Evolutionary conservation across 2,329 filamentous ascomycete species (phyloP).

Genomic region (Exophiala aquamarina): DNA sequence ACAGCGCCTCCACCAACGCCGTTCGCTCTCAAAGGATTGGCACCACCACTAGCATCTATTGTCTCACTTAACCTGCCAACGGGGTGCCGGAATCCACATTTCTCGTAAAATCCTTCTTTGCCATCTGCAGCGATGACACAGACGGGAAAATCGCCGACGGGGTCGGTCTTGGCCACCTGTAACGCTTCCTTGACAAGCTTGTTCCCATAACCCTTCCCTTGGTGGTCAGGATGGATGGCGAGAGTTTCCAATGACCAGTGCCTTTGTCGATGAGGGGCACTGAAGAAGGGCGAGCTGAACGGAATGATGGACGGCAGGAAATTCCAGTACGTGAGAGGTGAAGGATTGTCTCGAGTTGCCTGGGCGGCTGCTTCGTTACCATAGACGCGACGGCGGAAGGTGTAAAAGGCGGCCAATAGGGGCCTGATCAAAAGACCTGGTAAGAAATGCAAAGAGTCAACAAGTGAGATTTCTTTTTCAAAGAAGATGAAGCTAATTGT

Average conservation of each 20-base stretch:
- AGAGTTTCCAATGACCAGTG: constrained; percentile 19
- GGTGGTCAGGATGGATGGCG: constrained; percentile 14
- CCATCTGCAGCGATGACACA: constrained; percentile 12
- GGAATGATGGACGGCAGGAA: constrained; percentile 9
- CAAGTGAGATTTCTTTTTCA: neutral
- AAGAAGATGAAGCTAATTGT: neutral
- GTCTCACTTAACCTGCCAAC: constrained; percentile 10
- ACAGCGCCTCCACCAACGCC: constrained; percentile 13
- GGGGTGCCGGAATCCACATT: constrained; percentile 15
- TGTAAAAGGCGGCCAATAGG: constrained; percentile 2
- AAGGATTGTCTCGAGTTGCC: constrained; percentile 34
- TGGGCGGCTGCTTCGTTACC: constrained; percentile 13
- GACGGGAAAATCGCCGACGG: constrained; percentile 10
- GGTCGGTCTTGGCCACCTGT: constrained; percentile 9
- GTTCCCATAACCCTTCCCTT: constrained; percentile 15
- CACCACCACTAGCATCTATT: constrained; percentile 4
- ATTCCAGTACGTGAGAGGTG: constrained; percentile 13
- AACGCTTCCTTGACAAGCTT: constrained; percentile 12
- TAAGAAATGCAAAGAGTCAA: constrained; percentile 2
- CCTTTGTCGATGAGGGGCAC: constrained; percentile 12
- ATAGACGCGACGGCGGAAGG: constrained; percentile 1
- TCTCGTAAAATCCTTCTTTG: constrained; percentile 19
- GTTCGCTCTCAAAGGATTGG: constrained; percentile 12
- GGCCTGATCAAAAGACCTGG: constrained; percentile 13
- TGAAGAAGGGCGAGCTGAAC: constrained; percentile 8